These are phyloP conservation scores for Linnemannia schmuckeri DNA, from an alignment of 192 early-diverging fungal genomes.

Conservation along the genomic window DNA sequence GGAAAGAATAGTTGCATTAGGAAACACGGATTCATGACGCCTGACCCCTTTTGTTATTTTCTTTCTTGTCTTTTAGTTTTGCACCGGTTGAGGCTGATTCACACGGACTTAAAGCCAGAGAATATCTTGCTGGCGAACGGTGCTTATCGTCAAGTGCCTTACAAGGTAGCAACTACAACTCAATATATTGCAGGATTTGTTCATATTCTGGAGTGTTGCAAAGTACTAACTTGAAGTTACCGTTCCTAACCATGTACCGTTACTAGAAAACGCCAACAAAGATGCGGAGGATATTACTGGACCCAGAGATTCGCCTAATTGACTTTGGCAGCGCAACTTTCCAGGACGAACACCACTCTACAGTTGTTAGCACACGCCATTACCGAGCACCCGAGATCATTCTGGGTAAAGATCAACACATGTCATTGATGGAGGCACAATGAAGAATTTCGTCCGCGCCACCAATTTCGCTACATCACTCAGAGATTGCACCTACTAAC, in stretches of 20 bases:
- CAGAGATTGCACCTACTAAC: not conserved
- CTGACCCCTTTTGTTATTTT: not conserved
- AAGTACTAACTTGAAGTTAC: not conserved
- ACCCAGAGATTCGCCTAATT: constrained; percentile 88
- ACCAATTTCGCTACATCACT: not conserved
- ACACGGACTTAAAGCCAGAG: constrained; percentile 98
- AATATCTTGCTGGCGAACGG: constrained; percentile 86
- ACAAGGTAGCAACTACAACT: constrained; percentile 28
- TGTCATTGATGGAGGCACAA: not conserved
- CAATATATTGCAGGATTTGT: not conserved
- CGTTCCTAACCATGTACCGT: not conserved
- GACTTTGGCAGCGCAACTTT: constrained; percentile 98
- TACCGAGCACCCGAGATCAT: constrained; percentile 99
- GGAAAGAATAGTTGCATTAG: not conserved
- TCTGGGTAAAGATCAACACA: constrained; percentile 62
- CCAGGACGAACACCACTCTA: constrained; percentile 92
- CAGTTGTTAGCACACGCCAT: constrained; percentile 96
- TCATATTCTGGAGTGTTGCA: not conserved
- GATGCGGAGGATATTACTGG: constrained; percentile 73
- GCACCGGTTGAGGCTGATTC: constrained; percentile 87
- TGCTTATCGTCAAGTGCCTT: constrained; percentile 67
- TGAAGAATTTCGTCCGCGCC: not conserved
- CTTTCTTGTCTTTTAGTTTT: constrained; percentile 64
- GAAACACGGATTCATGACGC: not conserved
- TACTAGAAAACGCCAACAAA: constrained; percentile 64